phyloP scores from a whole-genome alignment of 176 grass and related monocot genomes.

The Calamus simplicifolius region DNA sequence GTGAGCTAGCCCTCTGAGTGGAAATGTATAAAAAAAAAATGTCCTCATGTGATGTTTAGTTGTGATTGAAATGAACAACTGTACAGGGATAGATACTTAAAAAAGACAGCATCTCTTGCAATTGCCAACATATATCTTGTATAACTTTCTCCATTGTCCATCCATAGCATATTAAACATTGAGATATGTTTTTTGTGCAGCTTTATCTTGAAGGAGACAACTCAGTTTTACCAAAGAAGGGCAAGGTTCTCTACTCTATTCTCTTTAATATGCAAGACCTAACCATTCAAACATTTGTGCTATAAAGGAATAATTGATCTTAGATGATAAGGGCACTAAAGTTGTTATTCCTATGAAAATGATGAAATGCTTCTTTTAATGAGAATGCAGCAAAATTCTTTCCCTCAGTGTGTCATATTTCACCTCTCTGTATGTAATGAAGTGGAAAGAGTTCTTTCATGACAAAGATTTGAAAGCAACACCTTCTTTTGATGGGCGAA shows the following conservation, averaged over 20 bases:
- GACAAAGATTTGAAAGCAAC: conserved; percentile 46
- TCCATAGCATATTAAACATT: background rate
- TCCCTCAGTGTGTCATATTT: conserved; percentile 63
- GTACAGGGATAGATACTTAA: no score
- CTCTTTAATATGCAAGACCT: background rate
- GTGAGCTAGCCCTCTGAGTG: no score
- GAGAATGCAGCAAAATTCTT: conserved; percentile 55
- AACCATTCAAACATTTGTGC: background rate
- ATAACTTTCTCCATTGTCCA: background rate
- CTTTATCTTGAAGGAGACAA: conserved; percentile 75
- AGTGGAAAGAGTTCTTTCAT: conserved; percentile 77
- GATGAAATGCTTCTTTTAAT: conserved; percentile 9
- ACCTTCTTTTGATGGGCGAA: conserved; percentile 76
- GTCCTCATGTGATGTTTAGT: no score
- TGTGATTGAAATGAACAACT: no score
- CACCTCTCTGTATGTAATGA: conserved; percentile 53
- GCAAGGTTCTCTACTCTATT: conserved; percentile 34
- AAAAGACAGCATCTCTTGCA: no score
- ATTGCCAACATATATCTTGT: background rate
- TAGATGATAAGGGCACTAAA: no score
- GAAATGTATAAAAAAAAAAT: no score
- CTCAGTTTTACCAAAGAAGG: conserved; percentile 58
- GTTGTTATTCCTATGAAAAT: no score
- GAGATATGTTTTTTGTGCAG: conserved; percentile 28
- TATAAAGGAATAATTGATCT: no score